Base-by-base conservation (phyloP, 2,329 filamentous ascomycete species). In the Simplicillium sp. region DNA sequence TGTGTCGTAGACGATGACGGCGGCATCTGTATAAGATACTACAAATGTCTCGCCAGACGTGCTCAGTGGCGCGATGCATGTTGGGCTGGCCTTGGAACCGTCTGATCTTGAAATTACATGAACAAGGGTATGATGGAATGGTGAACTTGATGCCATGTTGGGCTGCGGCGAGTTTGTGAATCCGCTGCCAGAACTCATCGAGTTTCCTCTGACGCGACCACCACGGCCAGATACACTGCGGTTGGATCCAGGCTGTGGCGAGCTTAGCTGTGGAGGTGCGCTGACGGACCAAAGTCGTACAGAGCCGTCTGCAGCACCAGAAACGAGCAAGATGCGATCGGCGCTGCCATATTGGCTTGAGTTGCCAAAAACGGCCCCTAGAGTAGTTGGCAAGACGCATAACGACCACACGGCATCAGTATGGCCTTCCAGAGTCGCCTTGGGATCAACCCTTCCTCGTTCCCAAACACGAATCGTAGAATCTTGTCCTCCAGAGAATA, bases 401-500 rank as follows among this genome's bases (percentile, higher is more conserved):
- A 98, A 75, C 3, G 88, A 83, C 92, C 92, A 98, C 4, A 98
- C 87, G 4, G 89, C 87, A 67, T 98, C 92, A 0, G 84, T 94
- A 55, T 97, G 92, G 1, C 89, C 90, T 50, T 96, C 87, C 4
- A 98, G 70, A 1, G 88, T 95, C 2, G 88, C 88, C 62, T 97
- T 97, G 7, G 92, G 88, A 57, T 97, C 92, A 28, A 98, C 87
- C 36, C 90, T 74, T 20, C 90, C 90, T 38, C 89, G 79, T 61
- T 98, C 90, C 92, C 92, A 98, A 0, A 98, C 88, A 25, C 89
- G 80, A 31, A 98, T 81, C 7, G 87, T 94, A 14, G 86, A 80
- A 61, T 98, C 92, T 59, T 96, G 88, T 4, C 92, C 92, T 45
- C 92, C 92, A 5, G 90, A 97, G 62, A 98, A 98, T 49, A 98